These are phyloP conservation scores for Aureoboletus auriporus DNA, from an alignment of 768 basidiomycete genomes.

Conservation along the genomic window DNA sequence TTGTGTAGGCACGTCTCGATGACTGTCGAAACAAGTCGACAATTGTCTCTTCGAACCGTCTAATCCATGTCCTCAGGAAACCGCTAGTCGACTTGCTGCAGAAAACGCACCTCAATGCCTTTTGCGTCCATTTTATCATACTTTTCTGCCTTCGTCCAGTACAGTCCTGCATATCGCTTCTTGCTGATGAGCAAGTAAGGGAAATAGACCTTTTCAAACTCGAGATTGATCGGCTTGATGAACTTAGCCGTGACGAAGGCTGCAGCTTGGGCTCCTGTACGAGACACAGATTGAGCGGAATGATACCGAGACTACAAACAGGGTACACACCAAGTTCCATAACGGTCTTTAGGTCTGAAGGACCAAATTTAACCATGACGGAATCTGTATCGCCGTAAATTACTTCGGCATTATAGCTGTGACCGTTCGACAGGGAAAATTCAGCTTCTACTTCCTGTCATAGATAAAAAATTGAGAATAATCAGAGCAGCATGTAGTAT, in stretches of 20 bases:
- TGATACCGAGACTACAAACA: not conserved
- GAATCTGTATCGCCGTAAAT: constrained; percentile 99
- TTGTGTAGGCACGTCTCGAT: constrained; percentile 98
- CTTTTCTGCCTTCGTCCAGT: constrained; percentile 94
- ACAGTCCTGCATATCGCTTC: constrained; percentile 96
- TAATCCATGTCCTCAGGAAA: constrained; percentile 27
- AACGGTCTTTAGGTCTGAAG: constrained; percentile 76
- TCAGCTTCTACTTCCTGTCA: constrained; percentile 78
- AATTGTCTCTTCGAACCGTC: constrained; percentile 98
- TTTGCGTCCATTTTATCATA: constrained; percentile 99
- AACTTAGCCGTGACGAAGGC: constrained; percentile 88
- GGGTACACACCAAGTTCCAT: constrained; percentile 77
- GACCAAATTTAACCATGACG: constrained; percentile 97
- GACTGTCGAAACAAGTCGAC: constrained; percentile 95
- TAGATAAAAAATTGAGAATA: not conserved
- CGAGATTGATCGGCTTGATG: constrained; percentile 93
- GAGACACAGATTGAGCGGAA: not conserved
- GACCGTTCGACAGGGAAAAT: constrained; percentile 82
- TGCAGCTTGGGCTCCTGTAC: constrained; percentile 84
- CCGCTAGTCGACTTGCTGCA: not conserved
- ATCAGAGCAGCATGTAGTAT: not conserved
- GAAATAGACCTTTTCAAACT: constrained; percentile 99
- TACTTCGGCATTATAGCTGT: constrained; percentile 83
- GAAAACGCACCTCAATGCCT: constrained; percentile 82
- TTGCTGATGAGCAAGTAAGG: constrained; percentile 98